Percentiles rank a stretch among this genome's conserved stretches.
Conservation (phyloP, 2,329 filamentous ascomycete species). For the Diaporthe velutina region DNA sequence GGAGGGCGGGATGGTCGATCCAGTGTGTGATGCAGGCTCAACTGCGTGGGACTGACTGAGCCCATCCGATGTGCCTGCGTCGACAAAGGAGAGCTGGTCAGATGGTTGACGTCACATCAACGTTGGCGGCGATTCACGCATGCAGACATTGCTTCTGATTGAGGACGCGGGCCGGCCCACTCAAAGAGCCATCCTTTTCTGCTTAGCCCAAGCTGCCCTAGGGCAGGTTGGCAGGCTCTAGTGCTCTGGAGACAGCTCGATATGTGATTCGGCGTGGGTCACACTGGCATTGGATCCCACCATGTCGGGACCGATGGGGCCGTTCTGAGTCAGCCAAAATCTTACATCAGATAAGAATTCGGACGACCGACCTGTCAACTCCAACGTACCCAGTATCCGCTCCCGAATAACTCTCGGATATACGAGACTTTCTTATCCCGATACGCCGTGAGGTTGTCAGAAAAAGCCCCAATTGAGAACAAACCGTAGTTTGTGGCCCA, state of each 20-base stretch:
- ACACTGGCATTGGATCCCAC: neutral
- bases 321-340: neutral
- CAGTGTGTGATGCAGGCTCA: neutral
- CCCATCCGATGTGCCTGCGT: neutral
- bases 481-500: neutral
- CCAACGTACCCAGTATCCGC: neutral
- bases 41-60: neutral
- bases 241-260: neutral
- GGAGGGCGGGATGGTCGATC: conserved; percentile 1
- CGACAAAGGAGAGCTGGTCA: neutral
- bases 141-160: neutral
- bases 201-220: neutral
- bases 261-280: neutral
- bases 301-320: neutral
- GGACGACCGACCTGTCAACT: neutral
- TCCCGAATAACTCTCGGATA: neutral
- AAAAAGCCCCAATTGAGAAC: neutral
- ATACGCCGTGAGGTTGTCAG: neutral
- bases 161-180: conserved; percentile 9
- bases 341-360: conserved; percentile 6
- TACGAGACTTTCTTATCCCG: conserved; percentile 8
- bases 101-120: conserved; percentile 27
- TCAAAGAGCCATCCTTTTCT: neutral
- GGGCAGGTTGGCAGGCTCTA: neutral
- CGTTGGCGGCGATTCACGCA: neutral